Base-by-base conservation (phyloP, 331 rosid genomes). In the Malus hybrid region DNA sequence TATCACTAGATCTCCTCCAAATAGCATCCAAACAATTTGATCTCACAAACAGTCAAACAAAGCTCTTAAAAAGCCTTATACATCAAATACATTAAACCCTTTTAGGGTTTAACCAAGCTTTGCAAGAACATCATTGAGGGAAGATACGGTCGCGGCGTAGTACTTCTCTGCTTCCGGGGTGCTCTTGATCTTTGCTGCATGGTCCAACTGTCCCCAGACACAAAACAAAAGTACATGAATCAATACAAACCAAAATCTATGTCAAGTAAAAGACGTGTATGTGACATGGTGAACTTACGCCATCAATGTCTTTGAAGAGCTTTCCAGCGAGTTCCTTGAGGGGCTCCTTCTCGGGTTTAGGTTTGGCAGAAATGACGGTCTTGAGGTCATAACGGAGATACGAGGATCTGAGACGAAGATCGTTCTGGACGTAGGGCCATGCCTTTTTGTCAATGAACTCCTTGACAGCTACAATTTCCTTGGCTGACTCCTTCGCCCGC, bases 101-200 rank as follows among this genome's bases (percentile, higher is more conserved):
- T 73, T 81, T 4, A 4, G 29, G 57, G 57, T 52, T 78, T 80
- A 95, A 81, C 97, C 97, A 75, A 95, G 88, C 86, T 95, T 90
- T 83, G 86, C 52, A 72, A 95, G 84, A 70, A 95, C 97, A 80
- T 88, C 87, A 72, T 86, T 95, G 75, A 95, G 93, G 73, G 88
- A 22, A 72, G 99, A 88, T 69, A 90, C 78, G 52, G 99, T 76
- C 57, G 74, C 85, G 16, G 93, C 87, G 79, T 95, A 95, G 90
- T 81, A 95, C 85, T 95, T 95, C 91, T 92, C 97, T 65, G 99
- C 99, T 78, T 89, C 81, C 42, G 93, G 76, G 68, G 85, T 48
- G 89, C 97, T 95, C 96, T 95, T 95, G 19, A 82, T 79, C 83
- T 92, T 95, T 9, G 99, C 99, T 39, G 99, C 99, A 76, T 92